Conservation (phyloP, 306 rosid species). For the Pyrus pyrifolia region DNA sequence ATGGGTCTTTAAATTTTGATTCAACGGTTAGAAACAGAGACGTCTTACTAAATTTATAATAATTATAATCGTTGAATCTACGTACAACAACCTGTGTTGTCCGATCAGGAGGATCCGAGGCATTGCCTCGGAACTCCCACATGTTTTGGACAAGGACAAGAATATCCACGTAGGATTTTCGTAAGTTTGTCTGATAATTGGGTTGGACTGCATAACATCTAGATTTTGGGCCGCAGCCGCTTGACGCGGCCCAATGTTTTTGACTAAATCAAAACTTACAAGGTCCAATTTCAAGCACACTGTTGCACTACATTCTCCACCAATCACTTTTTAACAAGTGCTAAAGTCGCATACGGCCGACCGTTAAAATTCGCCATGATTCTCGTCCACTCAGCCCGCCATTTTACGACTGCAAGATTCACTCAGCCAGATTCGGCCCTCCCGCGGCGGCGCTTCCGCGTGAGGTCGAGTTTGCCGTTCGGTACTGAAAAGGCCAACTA, state of each 20-base stretch:
- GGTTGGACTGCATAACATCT: too few species aligned
- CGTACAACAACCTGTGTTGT: too few species aligned
- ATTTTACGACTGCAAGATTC: slow-evolving; percentile 36
- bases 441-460: slow-evolving; percentile 16
- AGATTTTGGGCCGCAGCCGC: not conserved
- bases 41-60: too few species aligned
- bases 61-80: too few species aligned
- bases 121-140: too few species aligned
- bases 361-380: slow-evolving; percentile 23
- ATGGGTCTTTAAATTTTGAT: too few species aligned
- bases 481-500: slow-evolving; percentile 43
- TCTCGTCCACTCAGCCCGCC: slow-evolving; percentile 32
- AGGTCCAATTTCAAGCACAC: not conserved
- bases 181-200: not conserved
- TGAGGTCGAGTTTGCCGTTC: slow-evolving; percentile 55
- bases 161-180: not conserved
- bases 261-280: not conserved
- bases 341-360: not conserved
- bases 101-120: too few species aligned
- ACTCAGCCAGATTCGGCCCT: slow-evolving; percentile 1
- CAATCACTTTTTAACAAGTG: not conserved
- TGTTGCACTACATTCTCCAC: not conserved
- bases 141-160: not conserved
- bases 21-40: too few species aligned
- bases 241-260: too few species aligned